Evolutionary conservation across 83 land plant genomes (phyloP).

Genomic region (Picea abies): DNA sequence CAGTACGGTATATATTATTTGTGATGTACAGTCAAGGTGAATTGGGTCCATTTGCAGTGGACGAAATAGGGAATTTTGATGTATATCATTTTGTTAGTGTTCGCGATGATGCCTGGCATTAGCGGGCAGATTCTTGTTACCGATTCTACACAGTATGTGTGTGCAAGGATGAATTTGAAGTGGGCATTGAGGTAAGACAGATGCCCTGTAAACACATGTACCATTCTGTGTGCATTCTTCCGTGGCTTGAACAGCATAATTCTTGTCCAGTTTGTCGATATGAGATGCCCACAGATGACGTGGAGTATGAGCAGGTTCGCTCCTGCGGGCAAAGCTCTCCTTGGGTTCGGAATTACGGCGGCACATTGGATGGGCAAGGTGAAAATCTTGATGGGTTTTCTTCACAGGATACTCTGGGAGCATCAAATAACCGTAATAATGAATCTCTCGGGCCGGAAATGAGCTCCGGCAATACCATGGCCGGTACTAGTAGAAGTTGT

Average conservation of each 20-base stretch:
- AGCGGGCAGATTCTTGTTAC: slow-evolving; percentile 6
- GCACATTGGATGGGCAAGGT: neutral
- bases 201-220: slow-evolving; percentile 75
- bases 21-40: too few relatives aligned
- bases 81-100: too few relatives aligned
- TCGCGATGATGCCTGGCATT: too few relatives aligned
- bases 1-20: too few relatives aligned
- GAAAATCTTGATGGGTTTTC: neutral
- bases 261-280: slow-evolving; percentile 72
- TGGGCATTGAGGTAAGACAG: slow-evolving; percentile 47
- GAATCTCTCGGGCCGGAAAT: neutral
- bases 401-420: neutral
- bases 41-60: too few relatives aligned
- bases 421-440: neutral
- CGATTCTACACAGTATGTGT: slow-evolving; percentile 60
- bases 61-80: too few relatives aligned
- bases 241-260: slow-evolving; percentile 56
- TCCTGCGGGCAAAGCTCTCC: neutral
- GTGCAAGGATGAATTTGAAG: slow-evolving; percentile 58
- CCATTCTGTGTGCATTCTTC: slow-evolving; percentile 61
- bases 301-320: neutral
- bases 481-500: neutral
- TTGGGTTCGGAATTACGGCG: neutral
- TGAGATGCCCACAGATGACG: slow-evolving; percentile 50
- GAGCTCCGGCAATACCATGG: neutral